These are phyloP conservation scores for Myxozyma melibiosi DNA, from an alignment of 805 yeast species.

Conservation along the genomic window DNA sequence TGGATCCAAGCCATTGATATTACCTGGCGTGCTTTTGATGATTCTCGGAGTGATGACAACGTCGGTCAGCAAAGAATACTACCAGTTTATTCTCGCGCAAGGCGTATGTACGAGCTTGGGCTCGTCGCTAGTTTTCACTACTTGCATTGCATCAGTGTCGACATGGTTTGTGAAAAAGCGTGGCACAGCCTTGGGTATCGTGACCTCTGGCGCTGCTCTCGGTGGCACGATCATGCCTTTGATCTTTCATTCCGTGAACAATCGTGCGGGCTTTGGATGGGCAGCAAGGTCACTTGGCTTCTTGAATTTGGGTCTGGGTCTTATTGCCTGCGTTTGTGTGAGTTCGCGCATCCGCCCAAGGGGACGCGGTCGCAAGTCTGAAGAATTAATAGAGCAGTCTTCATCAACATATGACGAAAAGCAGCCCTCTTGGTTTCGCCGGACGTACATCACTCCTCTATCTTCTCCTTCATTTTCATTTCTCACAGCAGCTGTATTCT, in stretches of 20 bases:
- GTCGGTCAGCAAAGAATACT: slow-evolving; percentile 46
- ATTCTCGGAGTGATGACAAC: slow-evolving; percentile 40
- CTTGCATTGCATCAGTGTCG: slow-evolving; percentile 49
- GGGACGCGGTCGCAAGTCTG: background rate
- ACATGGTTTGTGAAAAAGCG: slow-evolving; percentile 51
- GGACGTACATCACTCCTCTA: slow-evolving; percentile 34
- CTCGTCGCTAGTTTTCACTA: slow-evolving; percentile 47
- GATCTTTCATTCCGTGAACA: slow-evolving; percentile 47
- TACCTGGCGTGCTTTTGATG: slow-evolving; percentile 34
- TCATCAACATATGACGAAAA: background rate
- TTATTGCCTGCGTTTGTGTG: slow-evolving; percentile 33
- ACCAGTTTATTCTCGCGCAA: slow-evolving; percentile 57
- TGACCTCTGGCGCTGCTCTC: slow-evolving; percentile 53
- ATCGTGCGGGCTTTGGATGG: slow-evolving; percentile 55
- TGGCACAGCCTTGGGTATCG: slow-evolving; percentile 50
- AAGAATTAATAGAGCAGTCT: background rate
- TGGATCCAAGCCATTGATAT: slow-evolving; percentile 33
- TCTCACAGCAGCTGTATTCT: slow-evolving; percentile 34
- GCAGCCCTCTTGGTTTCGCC: background rate
- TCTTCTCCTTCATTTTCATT: slow-evolving; percentile 35
- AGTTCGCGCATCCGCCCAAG: slow-evolving; percentile 35
- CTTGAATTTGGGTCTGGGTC: slow-evolving; percentile 42
- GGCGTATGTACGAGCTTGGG: slow-evolving; percentile 54
- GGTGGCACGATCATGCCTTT: slow-evolving; percentile 56
- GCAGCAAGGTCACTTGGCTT: slow-evolving; percentile 55